Evolutionary conservation across 2,329 filamentous ascomycete species (phyloP).

Genomic region (Gaeumannomyces sp.): DNA sequence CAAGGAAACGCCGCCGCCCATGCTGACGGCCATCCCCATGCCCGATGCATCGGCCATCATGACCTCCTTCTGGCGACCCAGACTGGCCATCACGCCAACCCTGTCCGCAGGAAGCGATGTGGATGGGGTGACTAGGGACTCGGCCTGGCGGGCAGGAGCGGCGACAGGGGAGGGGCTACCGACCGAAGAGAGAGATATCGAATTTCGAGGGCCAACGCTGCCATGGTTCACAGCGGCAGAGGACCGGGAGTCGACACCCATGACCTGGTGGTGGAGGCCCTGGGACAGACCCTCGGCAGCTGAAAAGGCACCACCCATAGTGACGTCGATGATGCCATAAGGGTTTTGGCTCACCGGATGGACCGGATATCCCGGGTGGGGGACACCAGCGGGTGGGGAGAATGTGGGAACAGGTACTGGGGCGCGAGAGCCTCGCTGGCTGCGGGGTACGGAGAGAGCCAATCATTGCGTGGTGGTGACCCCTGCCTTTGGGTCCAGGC

Average conservation of each 20-base stretch:
- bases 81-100: slow-evolving; percentile 29
- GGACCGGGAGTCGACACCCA: not conserved
- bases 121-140: slow-evolving; percentile 42
- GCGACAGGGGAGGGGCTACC: slow-evolving; percentile 42
- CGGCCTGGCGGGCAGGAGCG: slow-evolving; percentile 38
- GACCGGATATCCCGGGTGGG: not conserved
- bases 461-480: slow-evolving; percentile 3
- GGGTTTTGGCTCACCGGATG: not conserved
- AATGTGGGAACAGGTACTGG: not conserved
- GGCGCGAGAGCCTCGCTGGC: slow-evolving; percentile 1
- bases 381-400: slow-evolving; percentile 3
- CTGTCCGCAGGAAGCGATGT: slow-evolving; percentile 30
- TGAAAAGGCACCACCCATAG: slow-evolving; percentile 1
- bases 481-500: not conserved
- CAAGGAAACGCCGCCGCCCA: slow-evolving; percentile 8
- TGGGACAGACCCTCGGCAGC: not conserved
- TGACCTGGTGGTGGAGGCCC: not conserved
- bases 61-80: slow-evolving; percentile 35
- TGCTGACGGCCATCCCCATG: slow-evolving; percentile 15
- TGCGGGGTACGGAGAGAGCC: slow-evolving; percentile 2
- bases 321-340: slow-evolving; percentile 2
- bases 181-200: slow-evolving; percentile 33
- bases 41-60: slow-evolving; percentile 25
- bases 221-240: not conserved
- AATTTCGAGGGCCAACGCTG: slow-evolving; percentile 11